phyloP scores from a whole-genome alignment of 2,329 filamentous ascomycete genomes.

The Penicillium hesseltinei region DNA sequence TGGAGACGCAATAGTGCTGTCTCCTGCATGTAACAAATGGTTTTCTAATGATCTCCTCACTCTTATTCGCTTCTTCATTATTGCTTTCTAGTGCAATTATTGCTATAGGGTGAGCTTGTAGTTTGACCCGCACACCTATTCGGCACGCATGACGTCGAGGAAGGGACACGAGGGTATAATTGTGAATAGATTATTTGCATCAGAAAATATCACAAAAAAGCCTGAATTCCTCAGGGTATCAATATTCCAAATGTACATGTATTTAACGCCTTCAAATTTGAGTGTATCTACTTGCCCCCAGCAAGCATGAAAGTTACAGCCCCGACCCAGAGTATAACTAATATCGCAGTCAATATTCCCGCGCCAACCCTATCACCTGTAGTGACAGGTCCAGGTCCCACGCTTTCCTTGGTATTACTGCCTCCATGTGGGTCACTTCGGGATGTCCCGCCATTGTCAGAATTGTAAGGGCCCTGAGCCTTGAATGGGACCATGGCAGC shows the following conservation, averaged over 20 bases:
- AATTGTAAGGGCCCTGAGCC: constrained; percentile 44
- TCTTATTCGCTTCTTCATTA: neutral
- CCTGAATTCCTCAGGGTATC: neutral
- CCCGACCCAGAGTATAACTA: constrained; percentile 12
- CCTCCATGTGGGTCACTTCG: constrained; percentile 30
- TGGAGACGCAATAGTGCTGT: neutral
- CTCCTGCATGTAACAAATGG: neutral
- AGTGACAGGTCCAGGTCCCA: constrained; percentile 5
- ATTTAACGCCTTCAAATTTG: neutral
- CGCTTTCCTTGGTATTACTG: neutral
- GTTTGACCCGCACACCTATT: neutral
- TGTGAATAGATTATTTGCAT: neutral
- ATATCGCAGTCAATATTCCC: constrained; percentile 30
- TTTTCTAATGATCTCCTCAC: neutral
- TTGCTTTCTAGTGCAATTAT: neutral
- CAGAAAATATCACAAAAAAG: neutral
- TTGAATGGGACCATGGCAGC: constrained; percentile 53
- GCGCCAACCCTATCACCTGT: constrained; percentile 34
- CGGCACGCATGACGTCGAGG: neutral
- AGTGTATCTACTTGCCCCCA: neutral
- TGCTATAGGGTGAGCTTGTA: neutral
- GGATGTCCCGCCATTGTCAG: constrained; percentile 54
- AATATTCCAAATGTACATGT: neutral
- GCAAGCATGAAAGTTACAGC: neutral
- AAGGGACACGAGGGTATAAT: neutral